A percentile compares a stretch with the other conserved stretches of the same genome.
Evolutionary conservation across 2,329 filamentous ascomycete species (phyloP).

Genomic region (Aureobasidium uvarum): DNA sequence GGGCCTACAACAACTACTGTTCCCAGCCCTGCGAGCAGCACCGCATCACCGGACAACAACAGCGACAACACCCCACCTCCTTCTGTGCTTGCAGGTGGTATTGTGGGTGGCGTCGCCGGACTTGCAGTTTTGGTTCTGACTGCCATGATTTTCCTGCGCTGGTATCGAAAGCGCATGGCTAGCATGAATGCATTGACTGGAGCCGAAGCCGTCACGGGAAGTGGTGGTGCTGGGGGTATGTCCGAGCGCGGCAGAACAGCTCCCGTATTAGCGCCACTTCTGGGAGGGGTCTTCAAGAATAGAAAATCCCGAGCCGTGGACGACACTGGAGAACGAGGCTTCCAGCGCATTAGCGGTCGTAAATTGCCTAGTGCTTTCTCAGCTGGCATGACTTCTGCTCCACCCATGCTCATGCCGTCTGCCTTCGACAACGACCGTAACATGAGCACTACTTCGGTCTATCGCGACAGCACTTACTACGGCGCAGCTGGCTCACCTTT

Average conservation of each 20-base stretch:
- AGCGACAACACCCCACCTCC: conserved; percentile 43
- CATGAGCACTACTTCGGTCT: conserved; percentile 43
- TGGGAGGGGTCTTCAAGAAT: conserved; percentile 28
- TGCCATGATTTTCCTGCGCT: conserved; percentile 53
- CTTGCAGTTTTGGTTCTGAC: conserved; percentile 52
- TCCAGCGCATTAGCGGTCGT: conserved; percentile 49
- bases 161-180: conserved; percentile 47
- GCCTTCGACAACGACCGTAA: conserved; percentile 30
- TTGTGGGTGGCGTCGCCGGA: conserved; percentile 62
- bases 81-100: conserved; percentile 58
- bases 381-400: conserved; percentile 44
- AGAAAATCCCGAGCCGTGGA: conserved; percentile 10
- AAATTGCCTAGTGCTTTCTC: conserved; percentile 52
- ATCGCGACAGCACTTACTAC: conserved; percentile 46
- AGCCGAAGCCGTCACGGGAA: conserved; percentile 28
- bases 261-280: conserved; percentile 33
- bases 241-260: conserved; percentile 42
- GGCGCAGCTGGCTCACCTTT: conserved; percentile 41
- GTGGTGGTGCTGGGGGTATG: conserved; percentile 40
- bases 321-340: conserved; percentile 42
- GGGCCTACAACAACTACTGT: conserved; percentile 12
- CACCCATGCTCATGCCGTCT: conserved; percentile 32
- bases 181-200: conserved; percentile 37
- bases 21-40: conserved; percentile 20
- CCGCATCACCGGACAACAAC: conserved; percentile 18